These are phyloP conservation scores for Primulina tabacum DNA, from an alignment of 257 asterid genomes.

Conservation along the genomic window DNA sequence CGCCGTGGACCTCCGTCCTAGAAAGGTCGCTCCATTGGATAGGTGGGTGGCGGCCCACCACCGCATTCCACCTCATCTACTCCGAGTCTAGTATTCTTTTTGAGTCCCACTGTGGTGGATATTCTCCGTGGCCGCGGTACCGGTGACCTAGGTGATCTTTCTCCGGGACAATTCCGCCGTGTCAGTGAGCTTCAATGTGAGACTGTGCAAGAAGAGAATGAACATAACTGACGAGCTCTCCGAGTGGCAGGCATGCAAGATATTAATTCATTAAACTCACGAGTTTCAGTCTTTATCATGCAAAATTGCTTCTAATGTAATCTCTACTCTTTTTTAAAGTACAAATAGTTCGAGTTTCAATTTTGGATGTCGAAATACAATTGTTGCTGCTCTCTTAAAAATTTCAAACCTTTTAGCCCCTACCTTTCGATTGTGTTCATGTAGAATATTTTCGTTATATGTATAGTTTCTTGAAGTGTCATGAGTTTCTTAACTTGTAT, in stretches of 20 bases:
- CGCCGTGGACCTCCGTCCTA: constrained; percentile 61
- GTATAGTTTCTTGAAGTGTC: not conserved
- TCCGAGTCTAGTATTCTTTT: constrained; percentile 73
- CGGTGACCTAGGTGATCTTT: constrained; percentile 79
- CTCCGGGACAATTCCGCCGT: constrained; percentile 63
- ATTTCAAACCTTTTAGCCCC: too few relatives aligned
- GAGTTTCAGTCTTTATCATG: not conserved
- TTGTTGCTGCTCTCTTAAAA: too few relatives aligned
- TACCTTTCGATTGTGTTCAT: too few relatives aligned
- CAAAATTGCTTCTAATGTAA: too few relatives aligned
- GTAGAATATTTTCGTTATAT: not conserved
- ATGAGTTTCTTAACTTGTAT: not conserved
- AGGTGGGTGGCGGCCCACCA: constrained; percentile 91
- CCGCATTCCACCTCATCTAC: constrained; percentile 73
- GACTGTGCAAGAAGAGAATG: constrained; percentile 61
- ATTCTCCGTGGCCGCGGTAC: constrained; percentile 57
- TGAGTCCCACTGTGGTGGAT: constrained; percentile 66
- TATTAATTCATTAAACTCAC: not conserved
- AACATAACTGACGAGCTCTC: constrained; percentile 51
- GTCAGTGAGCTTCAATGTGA: constrained; percentile 82
- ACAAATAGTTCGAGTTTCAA: too few relatives aligned
- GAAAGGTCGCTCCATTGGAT: constrained; percentile 82
- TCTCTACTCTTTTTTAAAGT: too few relatives aligned
- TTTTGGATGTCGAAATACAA: too few relatives aligned
- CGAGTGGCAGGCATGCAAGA: constrained; percentile 68